These are phyloP conservation scores for Metschnikowia cerradonensis DNA, from an alignment of 805 yeast genomes.

Conservation along the genomic window DNA sequence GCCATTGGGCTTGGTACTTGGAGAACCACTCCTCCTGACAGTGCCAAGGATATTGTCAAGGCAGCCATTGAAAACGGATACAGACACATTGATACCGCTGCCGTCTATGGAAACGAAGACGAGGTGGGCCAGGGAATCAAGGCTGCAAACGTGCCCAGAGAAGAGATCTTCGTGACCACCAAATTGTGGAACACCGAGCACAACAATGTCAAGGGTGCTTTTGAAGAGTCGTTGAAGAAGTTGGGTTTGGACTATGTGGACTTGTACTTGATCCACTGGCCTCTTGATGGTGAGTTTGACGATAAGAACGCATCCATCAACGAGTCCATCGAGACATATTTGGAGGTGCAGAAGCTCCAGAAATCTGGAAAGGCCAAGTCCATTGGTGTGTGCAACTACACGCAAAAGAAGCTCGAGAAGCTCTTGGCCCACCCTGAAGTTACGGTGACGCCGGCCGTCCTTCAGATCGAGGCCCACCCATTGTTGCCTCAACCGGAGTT, in stretches of 20 bases:
- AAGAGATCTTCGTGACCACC: conserved; percentile 65
- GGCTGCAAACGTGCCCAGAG: conserved; percentile 40
- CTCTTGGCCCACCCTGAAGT: conserved; percentile 16
- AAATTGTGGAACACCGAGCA: conserved; percentile 64
- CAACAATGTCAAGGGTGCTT: conserved; percentile 49
- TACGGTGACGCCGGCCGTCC: conserved; percentile 43
- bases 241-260: conserved; percentile 67
- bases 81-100: conserved; percentile 19
- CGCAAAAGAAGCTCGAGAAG: conserved; percentile 18
- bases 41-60: conserved; percentile 52
- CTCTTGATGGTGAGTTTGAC: conserved; percentile 34
- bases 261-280: conserved; percentile 61
- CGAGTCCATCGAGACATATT: conserved; percentile 30
- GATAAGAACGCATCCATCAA: conserved; percentile 24
- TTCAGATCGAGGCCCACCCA: conserved; percentile 46
- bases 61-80: conserved; percentile 47
- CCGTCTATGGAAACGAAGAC: conserved; percentile 14
- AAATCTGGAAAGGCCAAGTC: conserved; percentile 49
- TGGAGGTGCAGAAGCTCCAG: conserved; percentile 48
- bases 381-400: conserved; percentile 54
- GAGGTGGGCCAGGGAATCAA: conserved; percentile 16
- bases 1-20: conserved; percentile 44
- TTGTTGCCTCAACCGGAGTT: conserved; percentile 38
- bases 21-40: conserved; percentile 49
- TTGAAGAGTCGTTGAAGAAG: conserved; percentile 56